Conservation (phyloP, 1,284 basidiomycete genomes). For the Trametes versicolor region DNA sequence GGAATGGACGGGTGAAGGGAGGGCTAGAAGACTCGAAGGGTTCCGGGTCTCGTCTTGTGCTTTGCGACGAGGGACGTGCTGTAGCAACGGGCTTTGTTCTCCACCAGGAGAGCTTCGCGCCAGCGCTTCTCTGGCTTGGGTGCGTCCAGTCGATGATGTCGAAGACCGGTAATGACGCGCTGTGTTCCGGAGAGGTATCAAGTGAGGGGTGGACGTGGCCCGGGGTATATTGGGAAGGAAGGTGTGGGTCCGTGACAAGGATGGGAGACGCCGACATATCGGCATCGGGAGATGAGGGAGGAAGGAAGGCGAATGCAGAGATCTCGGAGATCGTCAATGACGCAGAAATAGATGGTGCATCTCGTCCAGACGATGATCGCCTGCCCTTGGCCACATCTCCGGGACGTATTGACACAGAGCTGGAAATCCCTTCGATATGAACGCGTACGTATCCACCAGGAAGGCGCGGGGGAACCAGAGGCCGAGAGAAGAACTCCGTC, state of each 20-base stretch:
- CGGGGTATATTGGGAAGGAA: constrained; percentile 59
- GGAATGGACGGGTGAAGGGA: constrained; percentile 19
- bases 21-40: constrained; percentile 22
- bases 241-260: constrained; percentile 68
- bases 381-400: constrained; percentile 12
- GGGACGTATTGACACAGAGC: constrained; percentile 44
- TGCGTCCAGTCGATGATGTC: constrained; percentile 72
- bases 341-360: constrained; percentile 24
- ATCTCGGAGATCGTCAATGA: constrained; percentile 56
- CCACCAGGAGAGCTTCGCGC: constrained; percentile 70
- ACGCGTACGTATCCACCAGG: constrained; percentile 63
- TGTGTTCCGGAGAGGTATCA: constrained; percentile 21
- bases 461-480: constrained; percentile 62
- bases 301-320: constrained; percentile 60
- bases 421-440: constrained; percentile 60
- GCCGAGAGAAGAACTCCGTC: constrained; percentile 61
- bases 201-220: constrained; percentile 54
- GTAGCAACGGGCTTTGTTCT: constrained; percentile 49
- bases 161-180: constrained; percentile 59
- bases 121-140: constrained; percentile 49
- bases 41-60: constrained; percentile 3
- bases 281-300: constrained; percentile 8
- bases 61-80: constrained; percentile 7
- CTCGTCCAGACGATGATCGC: constrained; percentile 24
- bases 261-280: constrained; percentile 59